Evolutionary conservation across 257 asterid species (phyloP), one percentile per base, ranked within the genome.

Genomic region (Linderniella brevidens): DNA sequence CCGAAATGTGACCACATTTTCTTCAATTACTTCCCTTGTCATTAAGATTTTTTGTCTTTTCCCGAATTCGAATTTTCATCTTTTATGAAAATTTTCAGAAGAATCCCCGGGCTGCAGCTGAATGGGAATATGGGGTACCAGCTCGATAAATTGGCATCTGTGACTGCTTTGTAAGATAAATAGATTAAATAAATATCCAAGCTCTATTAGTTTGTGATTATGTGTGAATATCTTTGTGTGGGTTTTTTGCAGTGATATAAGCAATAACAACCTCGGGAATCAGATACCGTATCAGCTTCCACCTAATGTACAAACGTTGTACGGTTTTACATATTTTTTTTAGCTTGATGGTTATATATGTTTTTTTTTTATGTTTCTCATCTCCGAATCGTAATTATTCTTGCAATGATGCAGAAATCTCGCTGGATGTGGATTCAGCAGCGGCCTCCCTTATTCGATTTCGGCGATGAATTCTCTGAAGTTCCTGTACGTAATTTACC

Each of bases 391-490:
- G 59, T 54, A 19, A 25, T 20, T 0, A 11, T 53, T 53, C 19
- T 57, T 36, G 49, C n/a, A 48, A 19, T 15, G 13, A 51, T 35
- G 67, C 94, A 88, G 98, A 53, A 84, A 77, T 64, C 82, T 88
- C 49, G 98, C 96, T 29, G 60, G 56, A 20, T 66, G 68, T 43
- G 67, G 68, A 69, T 88, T 84, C 74, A 84, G 8, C 42, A 82
- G 74, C 51, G 71, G 44, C 53, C 65, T 88, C 51, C 98, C 94
- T 8, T 81, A 76, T 61, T 77, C 94, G 44, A 55, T 88, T 58
- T 74, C 94, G 0, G 53, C n/a, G 61, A 72, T 80, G 96, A 54
- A 52, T 37, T 65, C 92, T 53, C 93, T 88, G 9, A 61, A 50
- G 59, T 68, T 68, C 74, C 73, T 88, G 96, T 88, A 41, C 67